These are phyloP conservation scores for Sugiyamaella xylanicola DNA, from an alignment of 1,139 yeast genomes.

Conservation along the genomic window DNA sequence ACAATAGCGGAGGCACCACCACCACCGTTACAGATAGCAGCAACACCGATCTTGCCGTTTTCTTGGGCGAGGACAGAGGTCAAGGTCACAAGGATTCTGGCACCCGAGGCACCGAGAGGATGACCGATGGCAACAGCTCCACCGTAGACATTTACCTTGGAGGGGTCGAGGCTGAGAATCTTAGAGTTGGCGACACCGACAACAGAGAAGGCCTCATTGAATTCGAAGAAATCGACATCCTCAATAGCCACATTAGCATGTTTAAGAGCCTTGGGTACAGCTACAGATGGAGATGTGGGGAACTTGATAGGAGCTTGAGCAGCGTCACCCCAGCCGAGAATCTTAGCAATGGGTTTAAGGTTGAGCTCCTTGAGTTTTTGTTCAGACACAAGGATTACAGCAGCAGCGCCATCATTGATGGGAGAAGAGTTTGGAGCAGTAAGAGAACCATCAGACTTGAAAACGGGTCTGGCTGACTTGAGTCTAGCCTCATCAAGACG, in stretches of 20 bases:
- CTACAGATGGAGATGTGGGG: conserved; percentile 92
- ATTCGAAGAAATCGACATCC: conserved; percentile 79
- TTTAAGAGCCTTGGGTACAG: conserved; percentile 92
- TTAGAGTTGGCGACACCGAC: conserved; percentile 91
- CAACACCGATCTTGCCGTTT: conserved; percentile 83
- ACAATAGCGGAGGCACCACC: conserved; percentile 95
- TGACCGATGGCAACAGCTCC: conserved; percentile 98
- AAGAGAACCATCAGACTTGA: conserved; percentile 83
- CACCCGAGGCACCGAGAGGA: conserved; percentile 97
- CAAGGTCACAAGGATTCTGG: conserved; percentile 87
- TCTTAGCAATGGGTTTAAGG: conserved; percentile 83
- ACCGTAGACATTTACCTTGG: conserved; percentile 89
- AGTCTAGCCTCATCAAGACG: conserved; percentile 77
- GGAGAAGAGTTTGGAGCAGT: conserved; percentile 97
- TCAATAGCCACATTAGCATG: conserved; percentile 68
- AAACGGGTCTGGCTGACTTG: conserved; percentile 84
- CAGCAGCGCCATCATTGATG: conserved; percentile 97
- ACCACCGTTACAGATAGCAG: conserved; percentile 98
- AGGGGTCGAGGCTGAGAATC: conserved; percentile 62
- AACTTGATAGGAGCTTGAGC: conserved; percentile 92
- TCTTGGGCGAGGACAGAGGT: conserved; percentile 70
- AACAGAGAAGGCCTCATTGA: conserved; percentile 96
- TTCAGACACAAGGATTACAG: conserved; percentile 82
- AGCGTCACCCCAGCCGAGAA: conserved; percentile 97
- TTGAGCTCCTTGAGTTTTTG: conserved; percentile 79